Evolutionary conservation across 495 filamentous ascomycete genomes (phyloP), one percentile per base, ranked within the genome.

Genomic region (Hypoxylon subgilvum): DNA sequence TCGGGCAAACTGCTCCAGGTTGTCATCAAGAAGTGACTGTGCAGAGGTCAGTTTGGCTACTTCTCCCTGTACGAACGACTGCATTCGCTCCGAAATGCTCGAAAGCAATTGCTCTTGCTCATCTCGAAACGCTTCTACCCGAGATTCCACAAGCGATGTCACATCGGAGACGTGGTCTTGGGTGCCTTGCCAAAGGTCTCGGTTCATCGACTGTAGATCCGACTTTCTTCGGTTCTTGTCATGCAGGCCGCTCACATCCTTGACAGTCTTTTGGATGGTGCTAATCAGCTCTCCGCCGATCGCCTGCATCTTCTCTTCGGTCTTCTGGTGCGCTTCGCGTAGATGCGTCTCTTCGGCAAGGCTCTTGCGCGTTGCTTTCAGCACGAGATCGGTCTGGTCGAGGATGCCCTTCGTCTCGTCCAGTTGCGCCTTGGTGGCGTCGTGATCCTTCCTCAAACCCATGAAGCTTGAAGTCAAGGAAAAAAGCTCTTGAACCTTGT

Each of bases 401-500:
- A 98, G 81, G 6, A 92, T 77, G 38, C 84, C 84, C 50, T 88
- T 88, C 0, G 94, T 95, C 32, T 89, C 84, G 42, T 90, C 86
- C 6, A 98, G 79, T 22, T 82, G 78, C 16, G 77, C 67, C 41
- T 81, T 87, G 0, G 87, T 92, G 14, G 79, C 75, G 49, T 97
- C 92, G 51, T 92, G 86, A 39, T 97, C 90, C 45, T 91, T 89
- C 70, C 91, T 95, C 56, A 97, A 73, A 2, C 79, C 82, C 66
- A 89, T 91, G 69, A 97, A 93, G 57, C 85, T 91, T 17, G 85
- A 87, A 6, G 90, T 96, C 13, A 96, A 73, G 1, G 85, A 79
- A 68, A 96, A 91, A 6, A 97, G 80, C 68, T 98, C 91, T 63
- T 97, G 90, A 1, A 91, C 86, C 61, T 96, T 96, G 72, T 96